Evolutionary conservation across 2,329 filamentous ascomycete species (phyloP).

Genomic region (Penicillium frequentans): DNA sequence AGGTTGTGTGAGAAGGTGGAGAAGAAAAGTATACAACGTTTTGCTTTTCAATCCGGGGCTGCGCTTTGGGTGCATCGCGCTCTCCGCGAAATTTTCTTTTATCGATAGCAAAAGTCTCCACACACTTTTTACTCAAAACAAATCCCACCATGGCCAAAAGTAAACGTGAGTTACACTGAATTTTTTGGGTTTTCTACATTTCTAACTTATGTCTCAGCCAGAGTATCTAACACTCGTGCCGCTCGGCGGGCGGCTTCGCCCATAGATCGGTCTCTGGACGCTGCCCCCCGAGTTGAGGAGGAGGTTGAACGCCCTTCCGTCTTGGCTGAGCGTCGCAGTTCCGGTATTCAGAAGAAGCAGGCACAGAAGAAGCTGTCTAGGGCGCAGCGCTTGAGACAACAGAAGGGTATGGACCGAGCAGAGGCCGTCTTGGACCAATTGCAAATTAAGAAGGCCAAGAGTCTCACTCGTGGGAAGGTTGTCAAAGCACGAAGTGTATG

Average conservation of each 20-base stretch:
- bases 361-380: conserved; percentile 49
- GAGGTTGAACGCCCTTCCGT: conserved; percentile 45
- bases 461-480: conserved; percentile 48
- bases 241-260: conserved; percentile 59
- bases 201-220: conserved; percentile 39
- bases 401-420: conserved; percentile 57
- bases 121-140: conserved; percentile 25
- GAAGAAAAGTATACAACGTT: conserved; percentile 12
- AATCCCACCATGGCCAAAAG: conserved; percentile 40
- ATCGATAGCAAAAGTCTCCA: conserved; percentile 36
- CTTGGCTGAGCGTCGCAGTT: conserved; percentile 49
- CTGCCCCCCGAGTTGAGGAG: conserved; percentile 42
- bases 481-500: conserved; percentile 50
- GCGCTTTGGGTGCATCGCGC: conserved; percentile 26
- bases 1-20: conserved; percentile 4
- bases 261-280: conserved; percentile 51
- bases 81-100: conserved; percentile 35
- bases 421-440: conserved; percentile 55
- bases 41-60: conserved; percentile 16
- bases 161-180: conserved; percentile 27
- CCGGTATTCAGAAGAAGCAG: conserved; percentile 56
- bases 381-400: conserved; percentile 54
- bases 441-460: conserved; percentile 57
- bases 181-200: not conserved
- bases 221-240: conserved; percentile 58